Evolutionary conservation across 352 stramenopile species (phyloP).

Genomic region (Plasmopara muralis): DNA sequence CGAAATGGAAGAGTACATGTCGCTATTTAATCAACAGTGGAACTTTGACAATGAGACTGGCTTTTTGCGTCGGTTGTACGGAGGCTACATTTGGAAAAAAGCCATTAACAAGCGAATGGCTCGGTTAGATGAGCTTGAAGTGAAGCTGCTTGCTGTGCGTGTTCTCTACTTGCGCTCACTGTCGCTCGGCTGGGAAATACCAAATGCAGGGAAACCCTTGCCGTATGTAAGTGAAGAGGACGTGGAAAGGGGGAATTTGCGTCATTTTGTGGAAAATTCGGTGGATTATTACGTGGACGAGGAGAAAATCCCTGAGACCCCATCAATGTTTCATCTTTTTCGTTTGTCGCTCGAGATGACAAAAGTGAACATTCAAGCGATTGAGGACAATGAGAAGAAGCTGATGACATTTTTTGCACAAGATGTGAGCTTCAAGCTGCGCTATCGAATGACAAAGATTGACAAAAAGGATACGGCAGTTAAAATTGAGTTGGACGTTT

Average conservation of each 20-base stretch:
- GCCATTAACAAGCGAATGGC: conserved; percentile 28
- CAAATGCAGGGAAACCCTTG: conserved; percentile 43
- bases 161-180: conserved; percentile 56
- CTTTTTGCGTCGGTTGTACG: conserved; percentile 33
- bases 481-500: conserved; percentile 39
- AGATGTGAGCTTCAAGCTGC: conserved; percentile 41
- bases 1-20: conserved; percentile 53
- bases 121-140: conserved; percentile 49
- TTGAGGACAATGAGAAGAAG: conserved; percentile 39
- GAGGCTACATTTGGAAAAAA: conserved; percentile 38
- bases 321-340: conserved; percentile 55
- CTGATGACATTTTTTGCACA: conserved; percentile 56
- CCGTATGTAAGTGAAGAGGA: conserved; percentile 36
- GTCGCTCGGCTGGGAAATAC: conserved; percentile 60
- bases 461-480: conserved; percentile 32
- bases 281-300: conserved; percentile 56
- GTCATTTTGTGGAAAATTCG: conserved; percentile 55
- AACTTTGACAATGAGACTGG: conserved; percentile 44
- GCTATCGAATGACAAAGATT: conserved; percentile 42
- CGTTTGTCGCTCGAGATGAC: conserved; percentile 47
- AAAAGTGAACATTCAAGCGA: conserved; percentile 40
- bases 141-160: conserved; percentile 45
- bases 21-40: conserved; percentile 51
- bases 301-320: conserved; percentile 26
- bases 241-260: conserved; percentile 44